phyloP scores from a whole-genome alignment of 2,329 filamentous ascomycete genomes.

The Xylaria digitata region DNA sequence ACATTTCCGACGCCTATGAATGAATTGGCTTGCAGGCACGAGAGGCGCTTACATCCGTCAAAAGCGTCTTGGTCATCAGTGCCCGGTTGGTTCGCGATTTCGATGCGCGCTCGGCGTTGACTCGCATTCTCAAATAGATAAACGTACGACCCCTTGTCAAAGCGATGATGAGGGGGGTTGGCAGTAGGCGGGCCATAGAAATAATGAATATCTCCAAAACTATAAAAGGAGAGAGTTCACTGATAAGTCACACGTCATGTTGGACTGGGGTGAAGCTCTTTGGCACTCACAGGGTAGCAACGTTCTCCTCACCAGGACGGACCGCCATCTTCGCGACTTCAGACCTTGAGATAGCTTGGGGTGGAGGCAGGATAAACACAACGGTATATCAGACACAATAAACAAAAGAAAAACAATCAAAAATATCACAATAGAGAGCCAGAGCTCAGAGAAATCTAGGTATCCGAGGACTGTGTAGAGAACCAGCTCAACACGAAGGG shows the following conservation, averaged over 20 bases:
- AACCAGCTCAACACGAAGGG: slow-evolving; percentile 33
- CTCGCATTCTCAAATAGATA: slow-evolving; percentile 81
- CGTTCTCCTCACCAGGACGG: slow-evolving; percentile 60
- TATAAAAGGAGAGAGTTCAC: slow-evolving; percentile 50
- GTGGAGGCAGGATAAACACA: not conserved
- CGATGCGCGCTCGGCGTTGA: slow-evolving; percentile 75
- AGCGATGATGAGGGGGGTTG: slow-evolving; percentile 80
- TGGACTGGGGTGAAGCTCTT: slow-evolving; percentile 11
- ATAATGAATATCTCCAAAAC: slow-evolving; percentile 83
- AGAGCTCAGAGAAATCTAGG: slow-evolving; percentile 20
- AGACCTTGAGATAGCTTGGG: not conserved
- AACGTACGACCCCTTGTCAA: slow-evolving; percentile 82
- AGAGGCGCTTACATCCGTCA: slow-evolving; percentile 71
- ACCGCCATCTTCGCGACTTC: slow-evolving; percentile 53
- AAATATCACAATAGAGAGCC: slow-evolving; percentile 7
- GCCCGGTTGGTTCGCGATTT: slow-evolving; percentile 80
- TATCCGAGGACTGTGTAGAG: slow-evolving; percentile 22
- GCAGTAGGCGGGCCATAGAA: slow-evolving; percentile 76
- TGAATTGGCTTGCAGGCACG: not conserved
- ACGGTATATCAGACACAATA: not conserved
- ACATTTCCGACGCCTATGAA: not conserved
- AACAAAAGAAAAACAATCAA: not conserved
- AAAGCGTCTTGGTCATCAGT: slow-evolving; percentile 84
- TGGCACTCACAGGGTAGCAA: slow-evolving; percentile 58
- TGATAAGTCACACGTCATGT: slow-evolving; percentile 42